Percentiles rank a stretch among this genome's conserved stretches.
Conservation (phyloP, 306 rosid genomes). For the Fragaria nilgerrensis region DNA sequence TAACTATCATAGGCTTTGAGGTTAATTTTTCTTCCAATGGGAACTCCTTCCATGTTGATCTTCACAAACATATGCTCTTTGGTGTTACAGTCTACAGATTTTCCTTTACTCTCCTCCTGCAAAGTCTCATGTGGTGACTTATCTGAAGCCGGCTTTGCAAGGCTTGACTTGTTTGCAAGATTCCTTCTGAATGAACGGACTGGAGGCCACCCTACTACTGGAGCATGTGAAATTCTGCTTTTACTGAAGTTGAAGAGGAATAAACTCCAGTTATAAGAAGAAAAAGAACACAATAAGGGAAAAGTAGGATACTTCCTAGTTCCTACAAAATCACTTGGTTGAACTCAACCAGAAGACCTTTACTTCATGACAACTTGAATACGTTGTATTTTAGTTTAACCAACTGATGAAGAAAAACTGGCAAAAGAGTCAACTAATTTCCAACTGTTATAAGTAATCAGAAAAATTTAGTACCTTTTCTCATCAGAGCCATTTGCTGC, state of each 20-base stretch:
- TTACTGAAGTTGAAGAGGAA: slow-evolving; percentile 6
- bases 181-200: slow-evolving; percentile 76
- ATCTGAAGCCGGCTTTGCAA: slow-evolving; percentile 38
- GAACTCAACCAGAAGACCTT: background rate
- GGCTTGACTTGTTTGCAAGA: slow-evolving; percentile 41
- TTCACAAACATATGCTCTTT: slow-evolving; percentile 59
- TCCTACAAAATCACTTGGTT: background rate
- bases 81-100: slow-evolving; percentile 17
- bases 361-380: background rate
- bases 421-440: background rate
- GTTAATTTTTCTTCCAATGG: slow-evolving; percentile 85
- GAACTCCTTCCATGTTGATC: slow-evolving; percentile 86
- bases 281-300: background rate
- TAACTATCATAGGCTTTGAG: slow-evolving; percentile 76
- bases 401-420: background rate
- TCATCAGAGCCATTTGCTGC: slow-evolving; percentile 49
- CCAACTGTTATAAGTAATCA: background rate
- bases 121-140: background rate
- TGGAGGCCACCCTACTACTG: slow-evolving; percentile 96
- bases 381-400: background rate
- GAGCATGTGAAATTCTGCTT: slow-evolving; percentile 54
- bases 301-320: background rate
- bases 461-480: slow-evolving; percentile 47
- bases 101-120: slow-evolving; percentile 32
- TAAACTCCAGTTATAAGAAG: background rate